Base-by-base conservation (phyloP, 306 rosid species). In the Abrus precatorius region DNA sequence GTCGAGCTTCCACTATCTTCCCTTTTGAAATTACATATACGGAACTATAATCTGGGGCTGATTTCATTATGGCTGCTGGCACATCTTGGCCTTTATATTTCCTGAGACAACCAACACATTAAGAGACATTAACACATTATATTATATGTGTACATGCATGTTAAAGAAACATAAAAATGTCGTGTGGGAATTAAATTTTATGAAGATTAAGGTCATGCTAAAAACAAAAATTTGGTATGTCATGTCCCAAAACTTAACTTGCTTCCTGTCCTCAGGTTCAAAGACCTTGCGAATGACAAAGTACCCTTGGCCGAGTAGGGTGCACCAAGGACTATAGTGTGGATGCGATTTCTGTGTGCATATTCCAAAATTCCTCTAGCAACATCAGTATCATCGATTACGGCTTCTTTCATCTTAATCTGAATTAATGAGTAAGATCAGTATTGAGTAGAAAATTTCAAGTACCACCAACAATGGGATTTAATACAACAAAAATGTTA, bases 11-110 rank as follows among this genome's bases (percentile, higher is more conserved):
- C 47, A 90, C 75, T 82, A 90, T 63, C 90, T 93, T 95, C 78
- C 89, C 94, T 69, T 95, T 95, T 3, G 94, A 86, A 72, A 95
- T 89, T 9, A 95, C 93, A 9, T 87, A 92, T 45, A 95, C 98
- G 0, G 93, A 88, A 71, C 88, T 80, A 79, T 85, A 92, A 7
- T 87, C 91, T 34, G 99, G 98, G 11, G 89, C 98, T 75, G 85
- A 53, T 78, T 88, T 93, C 29, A 86, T 83, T 49, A 95, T 30
- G 27, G 88, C 60, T 50, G 82, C 64, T 14, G 93, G 73, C 53
- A 92, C 78, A 72, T 91, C 89, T n/a, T 32, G 40, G 30, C 88
- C 86, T 77, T 85, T 95, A 41, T 85, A 81, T 84, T 86, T 95
- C 85, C 97, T 95, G 90, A 33, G 29, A 81, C 9, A 53, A 30